phyloP scores from a whole-genome alignment of 2,329 filamentous ascomycete species.

The Arthrobotrys entomopaga region DNA sequence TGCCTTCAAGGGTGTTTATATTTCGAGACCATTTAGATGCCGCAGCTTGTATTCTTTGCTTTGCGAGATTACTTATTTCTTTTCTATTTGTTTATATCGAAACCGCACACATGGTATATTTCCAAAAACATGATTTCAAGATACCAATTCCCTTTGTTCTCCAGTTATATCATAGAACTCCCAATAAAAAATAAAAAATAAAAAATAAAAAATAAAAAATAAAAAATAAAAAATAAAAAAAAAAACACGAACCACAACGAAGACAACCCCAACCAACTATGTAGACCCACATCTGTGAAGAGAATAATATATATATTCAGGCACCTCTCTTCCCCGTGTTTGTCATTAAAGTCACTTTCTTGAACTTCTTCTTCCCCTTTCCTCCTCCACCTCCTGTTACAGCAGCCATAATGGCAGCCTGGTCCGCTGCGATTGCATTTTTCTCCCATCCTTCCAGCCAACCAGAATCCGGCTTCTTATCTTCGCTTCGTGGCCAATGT shows the following conservation, averaged over 20 bases:
- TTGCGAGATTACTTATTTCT: no score
- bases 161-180: neutral
- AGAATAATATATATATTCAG: slow-evolving; percentile 50
- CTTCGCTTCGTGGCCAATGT: neutral
- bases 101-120: no score
- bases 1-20: no score
- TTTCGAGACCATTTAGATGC: no score
- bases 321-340: slow-evolving; percentile 65
- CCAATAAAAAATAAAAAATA: neutral
- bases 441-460: slow-evolving; percentile 88
- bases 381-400: slow-evolving; percentile 58
- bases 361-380: slow-evolving; percentile 74
- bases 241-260: no score
- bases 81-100: no score
- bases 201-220: neutral
- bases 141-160: no score
- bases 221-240: no score
- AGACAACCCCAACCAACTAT: no score
- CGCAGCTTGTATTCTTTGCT: no score
- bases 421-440: slow-evolving; percentile 73
- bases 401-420: slow-evolving; percentile 61
- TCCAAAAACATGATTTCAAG: no score
- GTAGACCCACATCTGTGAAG: no score
- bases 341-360: slow-evolving; percentile 78
- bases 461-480: slow-evolving; percentile 67